These are phyloP conservation scores for Yamadazyma nakazawae DNA, from an alignment of 805 yeast genomes.

Conservation along the genomic window DNA sequence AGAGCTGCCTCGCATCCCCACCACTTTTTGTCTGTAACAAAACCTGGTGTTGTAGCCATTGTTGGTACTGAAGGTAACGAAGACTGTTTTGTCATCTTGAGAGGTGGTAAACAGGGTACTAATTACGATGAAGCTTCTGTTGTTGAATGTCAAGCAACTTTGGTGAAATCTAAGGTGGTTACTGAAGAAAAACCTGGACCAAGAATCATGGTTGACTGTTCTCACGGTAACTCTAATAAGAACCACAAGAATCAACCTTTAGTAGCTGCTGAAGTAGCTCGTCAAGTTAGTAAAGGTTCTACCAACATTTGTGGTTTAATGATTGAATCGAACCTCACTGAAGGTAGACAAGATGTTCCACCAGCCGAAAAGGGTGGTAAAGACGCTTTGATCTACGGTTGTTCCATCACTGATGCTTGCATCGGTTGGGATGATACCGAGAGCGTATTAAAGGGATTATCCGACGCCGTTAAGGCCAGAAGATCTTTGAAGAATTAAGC, in stretches of 20 bases:
- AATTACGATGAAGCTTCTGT: constrained; percentile 86
- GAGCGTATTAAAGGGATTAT: constrained; percentile 70
- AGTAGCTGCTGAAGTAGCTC: constrained; percentile 79
- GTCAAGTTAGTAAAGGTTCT: constrained; percentile 81
- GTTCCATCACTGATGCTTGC: constrained; percentile 96
- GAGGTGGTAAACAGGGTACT: constrained; percentile 95
- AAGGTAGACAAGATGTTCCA: constrained; percentile 86
- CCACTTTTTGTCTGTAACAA: constrained; percentile 96
- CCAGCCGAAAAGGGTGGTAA: constrained; percentile 43
- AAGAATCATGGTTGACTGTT: constrained; percentile 91
- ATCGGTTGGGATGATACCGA: constrained; percentile 90
- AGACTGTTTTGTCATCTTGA: constrained; percentile 86
- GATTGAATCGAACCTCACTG: constrained; percentile 91
- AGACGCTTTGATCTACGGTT: constrained; percentile 79
- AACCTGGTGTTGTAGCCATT: constrained; percentile 95
- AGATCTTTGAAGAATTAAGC: constrained; percentile 39
- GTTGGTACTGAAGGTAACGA: constrained; percentile 95
- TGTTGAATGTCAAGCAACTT: constrained; percentile 64
- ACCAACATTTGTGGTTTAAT: constrained; percentile 81
- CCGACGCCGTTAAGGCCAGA: constrained; percentile 81
- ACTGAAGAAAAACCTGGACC: constrained; percentile 38
- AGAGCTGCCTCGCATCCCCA: constrained; percentile 89
- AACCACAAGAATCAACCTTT: constrained; percentile 93
- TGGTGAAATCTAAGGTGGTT: constrained; percentile 37
- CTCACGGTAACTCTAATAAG: constrained; percentile 95